Evolutionary conservation across 495 filamentous ascomycete genomes (phyloP).

Genomic region (Penicillium crystallinum): DNA sequence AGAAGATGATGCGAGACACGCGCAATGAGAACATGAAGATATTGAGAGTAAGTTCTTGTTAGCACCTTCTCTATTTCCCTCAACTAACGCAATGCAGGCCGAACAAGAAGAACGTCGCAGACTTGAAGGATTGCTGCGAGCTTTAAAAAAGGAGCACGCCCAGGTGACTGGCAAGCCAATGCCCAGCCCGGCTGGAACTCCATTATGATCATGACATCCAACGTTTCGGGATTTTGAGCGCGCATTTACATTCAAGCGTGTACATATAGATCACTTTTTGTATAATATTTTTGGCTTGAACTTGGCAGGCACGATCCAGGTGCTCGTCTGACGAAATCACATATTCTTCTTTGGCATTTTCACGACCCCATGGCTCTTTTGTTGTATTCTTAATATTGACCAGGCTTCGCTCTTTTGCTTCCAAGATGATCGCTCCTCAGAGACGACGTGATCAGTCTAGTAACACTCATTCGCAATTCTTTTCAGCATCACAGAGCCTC

Average conservation of each 20-base stretch:
- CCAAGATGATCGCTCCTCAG: slow-evolving; percentile 7
- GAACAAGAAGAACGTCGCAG: slow-evolving; percentile 69
- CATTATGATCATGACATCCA: slow-evolving; percentile 36
- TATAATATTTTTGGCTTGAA: slow-evolving; percentile 17
- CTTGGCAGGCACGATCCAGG: slow-evolving; percentile 21
- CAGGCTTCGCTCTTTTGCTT: slow-evolving; percentile 3
- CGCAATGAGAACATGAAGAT: slow-evolving; percentile 64
- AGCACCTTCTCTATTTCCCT: slow-evolving; percentile 2
- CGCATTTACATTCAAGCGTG: slow-evolving; percentile 11
- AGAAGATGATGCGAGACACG: slow-evolving; percentile 86
- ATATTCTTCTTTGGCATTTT: neutral
- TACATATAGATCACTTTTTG: slow-evolving; percentile 22
- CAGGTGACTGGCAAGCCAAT: slow-evolving; percentile 46
- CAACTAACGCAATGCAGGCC: slow-evolving; percentile 41
- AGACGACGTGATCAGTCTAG: neutral
- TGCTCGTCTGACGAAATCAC: neutral
- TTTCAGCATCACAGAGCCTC: slow-evolving; percentile 4
- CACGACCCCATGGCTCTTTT: neutral
- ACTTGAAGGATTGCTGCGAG: slow-evolving; percentile 55
- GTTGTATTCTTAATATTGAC: neutral
- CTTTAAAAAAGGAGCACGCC: slow-evolving; percentile 50
- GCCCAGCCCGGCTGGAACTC: slow-evolving; percentile 45
- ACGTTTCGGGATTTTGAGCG: slow-evolving; percentile 10
- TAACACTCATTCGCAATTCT: slow-evolving; percentile 5
- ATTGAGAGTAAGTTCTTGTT: slow-evolving; percentile 53